phyloP scores from a whole-genome alignment of 2,329 filamentous ascomycete species.

The Colletotrichum phormii region DNA sequence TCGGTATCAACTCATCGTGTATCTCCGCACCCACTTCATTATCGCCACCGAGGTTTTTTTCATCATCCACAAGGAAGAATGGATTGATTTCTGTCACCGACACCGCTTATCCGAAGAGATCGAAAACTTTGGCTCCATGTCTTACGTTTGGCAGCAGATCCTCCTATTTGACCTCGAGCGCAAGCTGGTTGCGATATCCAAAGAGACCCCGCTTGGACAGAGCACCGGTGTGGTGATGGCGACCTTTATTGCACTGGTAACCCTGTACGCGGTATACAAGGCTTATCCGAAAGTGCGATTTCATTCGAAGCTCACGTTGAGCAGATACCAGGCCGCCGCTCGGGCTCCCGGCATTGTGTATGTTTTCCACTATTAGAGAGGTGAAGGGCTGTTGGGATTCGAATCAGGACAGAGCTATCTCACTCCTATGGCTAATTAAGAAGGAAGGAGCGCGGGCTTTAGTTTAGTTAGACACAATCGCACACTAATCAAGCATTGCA shows the following conservation, averaged over 20 bases:
- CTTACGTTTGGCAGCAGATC: background rate
- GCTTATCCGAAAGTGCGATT: background rate
- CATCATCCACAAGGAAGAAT: background rate
- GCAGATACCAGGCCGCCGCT: background rate
- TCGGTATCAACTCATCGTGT: no score
- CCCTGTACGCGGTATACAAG: background rate
- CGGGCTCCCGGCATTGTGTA: no score
- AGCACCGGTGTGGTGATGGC: background rate
- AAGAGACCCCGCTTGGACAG: background rate
- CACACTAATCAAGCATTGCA: no score
- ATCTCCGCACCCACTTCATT: no score
- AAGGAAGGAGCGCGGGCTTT: no score
- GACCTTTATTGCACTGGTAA: background rate
- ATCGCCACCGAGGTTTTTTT: background rate
- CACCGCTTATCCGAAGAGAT: background rate
- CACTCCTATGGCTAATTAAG: no score
- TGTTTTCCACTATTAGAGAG: no score
- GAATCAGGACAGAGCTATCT: no score
- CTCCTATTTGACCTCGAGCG: background rate
- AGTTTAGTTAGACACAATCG: no score
- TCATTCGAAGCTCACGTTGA: background rate
- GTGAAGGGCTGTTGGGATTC: no score
- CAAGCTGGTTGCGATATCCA: no score
- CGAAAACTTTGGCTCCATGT: background rate
- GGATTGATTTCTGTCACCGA: background rate